Conservation (phyloP, 345 rosid species). For the Citropsis articulata region DNA sequence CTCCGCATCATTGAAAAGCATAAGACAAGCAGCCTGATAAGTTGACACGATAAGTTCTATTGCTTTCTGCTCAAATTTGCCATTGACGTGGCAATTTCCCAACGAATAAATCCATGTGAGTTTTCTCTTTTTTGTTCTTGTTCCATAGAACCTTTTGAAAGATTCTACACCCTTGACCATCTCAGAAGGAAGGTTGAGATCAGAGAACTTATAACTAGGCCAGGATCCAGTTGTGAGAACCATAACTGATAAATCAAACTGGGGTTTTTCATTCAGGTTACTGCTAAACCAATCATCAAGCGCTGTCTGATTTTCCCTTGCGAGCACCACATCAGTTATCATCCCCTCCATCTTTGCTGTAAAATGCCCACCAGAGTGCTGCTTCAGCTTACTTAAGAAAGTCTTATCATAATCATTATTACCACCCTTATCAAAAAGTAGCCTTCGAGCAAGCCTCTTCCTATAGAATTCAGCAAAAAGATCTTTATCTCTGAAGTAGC, state of each 20-base stretch:
- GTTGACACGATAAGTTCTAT: conserved; percentile 63
- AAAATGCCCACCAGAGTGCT: conserved; percentile 63
- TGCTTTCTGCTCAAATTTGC: conserved; percentile 54
- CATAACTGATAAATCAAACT: conserved; percentile 56
- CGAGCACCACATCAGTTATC: conserved; percentile 66
- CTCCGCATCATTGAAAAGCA: conserved; percentile 52
- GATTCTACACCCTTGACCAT: conserved; percentile 65
- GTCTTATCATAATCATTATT: background rate
- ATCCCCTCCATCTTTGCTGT: conserved; percentile 76
- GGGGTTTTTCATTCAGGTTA: conserved; percentile 39
- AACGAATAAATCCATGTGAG: conserved; percentile 71
- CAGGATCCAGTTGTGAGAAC: conserved; percentile 72
- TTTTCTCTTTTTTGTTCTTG: conserved; percentile 50
- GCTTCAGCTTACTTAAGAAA: conserved; percentile 33
- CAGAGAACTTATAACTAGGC: conserved; percentile 71
- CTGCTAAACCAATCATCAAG: conserved; percentile 52
- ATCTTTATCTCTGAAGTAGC: conserved; percentile 34
- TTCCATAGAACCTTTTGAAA: conserved; percentile 54
- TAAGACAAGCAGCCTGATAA: conserved; percentile 61
- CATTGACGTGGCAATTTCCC: conserved; percentile 59
- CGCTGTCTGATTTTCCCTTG: conserved; percentile 54
- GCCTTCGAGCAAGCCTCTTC: conserved; percentile 59
- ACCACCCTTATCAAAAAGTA: conserved; percentile 30
- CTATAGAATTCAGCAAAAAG: conserved; percentile 46
- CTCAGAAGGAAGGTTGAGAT: conserved; percentile 63